Base-by-base conservation (phyloP, 441 rosid genomes). In the Populus trichocarpa region DNA sequence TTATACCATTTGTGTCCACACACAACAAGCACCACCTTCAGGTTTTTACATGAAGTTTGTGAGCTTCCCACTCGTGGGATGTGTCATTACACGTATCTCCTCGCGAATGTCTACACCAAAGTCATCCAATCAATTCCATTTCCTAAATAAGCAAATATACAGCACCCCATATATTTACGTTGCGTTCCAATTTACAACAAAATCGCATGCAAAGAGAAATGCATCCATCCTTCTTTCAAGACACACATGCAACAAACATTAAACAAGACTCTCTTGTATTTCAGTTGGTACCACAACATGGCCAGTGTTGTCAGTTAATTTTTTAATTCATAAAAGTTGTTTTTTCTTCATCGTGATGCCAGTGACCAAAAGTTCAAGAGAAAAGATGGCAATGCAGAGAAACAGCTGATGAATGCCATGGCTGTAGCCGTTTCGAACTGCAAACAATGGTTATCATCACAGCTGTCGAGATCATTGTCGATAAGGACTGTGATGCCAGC, bases 401-500 rank as follows among this genome's bases (percentile, higher is more conserved):
- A 88, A 89, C 94, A 92, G 86, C 93, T 89, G 77, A 86, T 79
- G 85, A 92, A 92, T 72, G 97, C 92, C 97, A 90, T 89, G 26
- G 90, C 90, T 0, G 94, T 92, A 23, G 97, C 90, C 22, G 91
- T 86, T 89, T 92, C 92, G 68, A 92, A 92, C 81, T 89, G 92
- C 22, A 78, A 35, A 10, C 94, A 92, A 70, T 90, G 94, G 80
- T 92, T 90, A 25, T 71, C 61, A 0, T 83, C 69, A 78, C 97
- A 92, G 82, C 73, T 83, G 30, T 36, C 69, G 14, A 92, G 88
- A 84, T 92, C 94, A 35, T 92, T 92, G 88, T 90, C 89, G 3
- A 90, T 92, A 65, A 92, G 97, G 73, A 92, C 94, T 22, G 97
- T 92, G 77, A 92, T 92, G 76, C 94, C 97, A 1, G 96, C 93